Conservation (phyloP, 257 asterid species). For the Ophiorrhiza pumila region DNA sequence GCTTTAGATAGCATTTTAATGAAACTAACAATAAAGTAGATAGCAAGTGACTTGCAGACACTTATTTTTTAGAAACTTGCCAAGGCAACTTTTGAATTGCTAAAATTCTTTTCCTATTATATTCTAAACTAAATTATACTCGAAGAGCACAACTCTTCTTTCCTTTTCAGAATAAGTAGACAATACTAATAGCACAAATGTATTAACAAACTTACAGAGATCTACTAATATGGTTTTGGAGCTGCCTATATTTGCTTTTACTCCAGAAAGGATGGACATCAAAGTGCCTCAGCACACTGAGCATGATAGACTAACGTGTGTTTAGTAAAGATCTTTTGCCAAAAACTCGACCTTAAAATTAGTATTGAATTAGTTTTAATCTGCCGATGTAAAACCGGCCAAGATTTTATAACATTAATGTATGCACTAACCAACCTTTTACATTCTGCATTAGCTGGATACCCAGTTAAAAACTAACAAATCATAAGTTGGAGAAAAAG, state of each 20-base stretch:
- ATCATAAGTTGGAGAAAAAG: neutral
- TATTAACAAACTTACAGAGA: neutral
- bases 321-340: neutral
- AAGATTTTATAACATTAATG: too few relatives aligned
- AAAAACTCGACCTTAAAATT: neutral
- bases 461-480: neutral
- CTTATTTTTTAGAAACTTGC: neutral
- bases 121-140: neutral
- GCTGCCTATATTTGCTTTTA: neutral
- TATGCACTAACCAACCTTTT: neutral
- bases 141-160: neutral
- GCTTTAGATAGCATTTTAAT: neutral
- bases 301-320: neutral
- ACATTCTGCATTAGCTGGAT: neutral
- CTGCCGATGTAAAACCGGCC: neutral
- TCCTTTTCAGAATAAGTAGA: neutral
- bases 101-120: neutral
- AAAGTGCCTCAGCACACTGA: neutral
- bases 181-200: neutral
- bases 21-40: neutral
- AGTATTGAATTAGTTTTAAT: neutral
- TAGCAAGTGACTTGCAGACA: neutral
- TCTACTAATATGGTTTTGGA: neutral
- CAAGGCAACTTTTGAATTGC: neutral
- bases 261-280: neutral